Conservation (phyloP, 345 rosid species). For the Leavenworthia alabamica region DNA sequence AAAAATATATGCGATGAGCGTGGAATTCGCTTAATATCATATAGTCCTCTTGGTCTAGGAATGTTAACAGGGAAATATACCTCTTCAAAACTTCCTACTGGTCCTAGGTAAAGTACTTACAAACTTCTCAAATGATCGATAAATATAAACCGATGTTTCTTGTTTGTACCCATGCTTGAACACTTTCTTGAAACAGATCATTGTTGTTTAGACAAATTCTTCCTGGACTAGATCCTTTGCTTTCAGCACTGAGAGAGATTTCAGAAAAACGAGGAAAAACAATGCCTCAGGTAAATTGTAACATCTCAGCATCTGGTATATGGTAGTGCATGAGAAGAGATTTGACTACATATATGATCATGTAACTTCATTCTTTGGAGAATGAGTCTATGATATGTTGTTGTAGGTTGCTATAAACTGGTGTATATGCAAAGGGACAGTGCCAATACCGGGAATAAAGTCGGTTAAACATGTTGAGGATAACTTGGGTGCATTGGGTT, state of each 20-base stretch:
- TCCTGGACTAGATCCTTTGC: conserved; percentile 69
- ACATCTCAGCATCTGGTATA: no score
- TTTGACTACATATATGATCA: no score
- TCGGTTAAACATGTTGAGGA: conserved; percentile 64
- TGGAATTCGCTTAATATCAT: conserved; percentile 68
- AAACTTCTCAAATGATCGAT: neutral
- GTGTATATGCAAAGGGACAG: conserved; percentile 83
- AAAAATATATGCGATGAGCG: conserved; percentile 52
- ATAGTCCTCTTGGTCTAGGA: conserved; percentile 91
- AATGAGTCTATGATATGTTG: neutral
- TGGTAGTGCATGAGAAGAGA: no score
- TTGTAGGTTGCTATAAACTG: conserved; percentile 81
- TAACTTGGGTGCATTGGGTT: conserved; percentile 80
- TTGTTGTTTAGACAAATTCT: conserved; percentile 73
- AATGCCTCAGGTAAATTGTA: conserved; percentile 69
- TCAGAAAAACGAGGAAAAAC: conserved; percentile 58
- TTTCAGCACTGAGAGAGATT: conserved; percentile 45
- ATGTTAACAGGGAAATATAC: conserved; percentile 91
- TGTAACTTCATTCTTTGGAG: no score
- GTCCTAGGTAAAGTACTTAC: conserved; percentile 56
- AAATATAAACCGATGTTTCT: neutral
- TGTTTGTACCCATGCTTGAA: neutral
- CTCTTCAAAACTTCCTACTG: conserved; percentile 56
- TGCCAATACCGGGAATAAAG: conserved; percentile 89
- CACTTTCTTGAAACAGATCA: conserved; percentile 37